Percentiles rank a stretch among this genome's conserved stretches.
Evolutionary conservation across 2,329 filamentous ascomycete genomes (phyloP).

Genomic region (Pyrenophora graminea): DNA sequence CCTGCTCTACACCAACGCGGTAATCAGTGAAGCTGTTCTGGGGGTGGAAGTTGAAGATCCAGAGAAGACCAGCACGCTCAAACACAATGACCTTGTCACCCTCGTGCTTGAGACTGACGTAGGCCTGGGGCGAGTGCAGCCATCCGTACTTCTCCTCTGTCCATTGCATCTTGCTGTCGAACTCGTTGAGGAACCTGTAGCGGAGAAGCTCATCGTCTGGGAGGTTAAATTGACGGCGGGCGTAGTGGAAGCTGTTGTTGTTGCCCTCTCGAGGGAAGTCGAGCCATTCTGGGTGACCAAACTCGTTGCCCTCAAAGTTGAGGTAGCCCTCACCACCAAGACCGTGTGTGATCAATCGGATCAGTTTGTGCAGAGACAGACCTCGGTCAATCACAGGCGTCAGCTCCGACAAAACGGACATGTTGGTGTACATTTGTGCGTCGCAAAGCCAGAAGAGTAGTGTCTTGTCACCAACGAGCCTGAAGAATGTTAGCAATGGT

Average conservation of each 20-base stretch:
- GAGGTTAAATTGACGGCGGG: slow-evolving; percentile 89
- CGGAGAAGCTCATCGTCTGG: slow-evolving; percentile 83
- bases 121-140: slow-evolving; percentile 83
- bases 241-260: slow-evolving; percentile 91
- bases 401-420: slow-evolving; percentile 83
- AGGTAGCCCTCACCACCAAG: slow-evolving; percentile 96
- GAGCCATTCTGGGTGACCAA: slow-evolving; percentile 97
- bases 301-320: slow-evolving; percentile 99
- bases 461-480: slow-evolving; percentile 93
- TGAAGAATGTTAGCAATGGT: slow-evolving; percentile 46
- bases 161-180: slow-evolving; percentile 88
- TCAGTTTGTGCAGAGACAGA: slow-evolving; percentile 95
- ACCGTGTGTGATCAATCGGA: slow-evolving; percentile 86
- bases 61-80: slow-evolving; percentile 86
- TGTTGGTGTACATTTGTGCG: slow-evolving; percentile 95
- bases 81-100: slow-evolving; percentile 94
- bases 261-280: slow-evolving; percentile 96
- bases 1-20: slow-evolving; percentile 80
- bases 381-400: slow-evolving; percentile 89
- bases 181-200: slow-evolving; percentile 90
- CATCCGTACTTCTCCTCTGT: slow-evolving; percentile 89
- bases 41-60: slow-evolving; percentile 95
- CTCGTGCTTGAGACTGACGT: slow-evolving; percentile 92
- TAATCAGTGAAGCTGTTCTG: slow-evolving; percentile 87
- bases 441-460: slow-evolving; percentile 98